These are phyloP conservation scores for Silene noctiflora DNA, from an alignment of 179 eudicot genomes.

Conservation along the genomic window DNA sequence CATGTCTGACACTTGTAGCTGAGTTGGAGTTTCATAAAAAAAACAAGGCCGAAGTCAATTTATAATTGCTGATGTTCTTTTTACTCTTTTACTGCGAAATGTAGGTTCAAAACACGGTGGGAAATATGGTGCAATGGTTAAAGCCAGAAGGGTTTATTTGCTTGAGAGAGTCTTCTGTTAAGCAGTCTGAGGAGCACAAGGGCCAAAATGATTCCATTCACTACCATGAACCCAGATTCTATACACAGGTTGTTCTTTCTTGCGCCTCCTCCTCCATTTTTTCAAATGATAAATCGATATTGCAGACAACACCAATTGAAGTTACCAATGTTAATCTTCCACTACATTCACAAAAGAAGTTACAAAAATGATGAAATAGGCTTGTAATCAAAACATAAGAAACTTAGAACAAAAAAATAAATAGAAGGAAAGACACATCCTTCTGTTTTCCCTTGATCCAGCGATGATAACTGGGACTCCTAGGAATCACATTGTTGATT, in stretches of 20 bases:
- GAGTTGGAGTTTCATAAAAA: background rate
- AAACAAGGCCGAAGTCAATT: background rate
- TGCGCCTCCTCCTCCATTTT: background rate
- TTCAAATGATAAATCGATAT: background rate
- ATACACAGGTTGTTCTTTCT: conserved; percentile 58
- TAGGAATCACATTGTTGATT: no score
- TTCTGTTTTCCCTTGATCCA: no score
- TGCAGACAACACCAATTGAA: no score
- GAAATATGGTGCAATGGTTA: conserved; percentile 75
- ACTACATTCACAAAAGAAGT: no score
- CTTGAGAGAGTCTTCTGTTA: conserved; percentile 79
- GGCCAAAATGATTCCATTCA: conserved; percentile 62
- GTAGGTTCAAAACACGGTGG: conserved; percentile 66
- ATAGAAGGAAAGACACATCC: no score
- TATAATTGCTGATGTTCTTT: background rate
- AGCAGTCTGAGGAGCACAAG: conserved; percentile 77
- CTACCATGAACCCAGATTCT: conserved; percentile 86
- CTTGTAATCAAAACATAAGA: no score
- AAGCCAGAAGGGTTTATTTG: conserved; percentile 78
- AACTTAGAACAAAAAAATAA: no score
- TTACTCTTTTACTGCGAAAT: conserved; percentile 15
- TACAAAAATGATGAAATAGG: no score
- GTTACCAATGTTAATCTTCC: no score
- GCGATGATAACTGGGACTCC: no score
- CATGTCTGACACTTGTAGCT: background rate